A percentile compares a stretch with the other conserved stretches of the same genome.
Conservation (phyloP, 1,284 basidiomycete species). For the Irpex sp. region DNA sequence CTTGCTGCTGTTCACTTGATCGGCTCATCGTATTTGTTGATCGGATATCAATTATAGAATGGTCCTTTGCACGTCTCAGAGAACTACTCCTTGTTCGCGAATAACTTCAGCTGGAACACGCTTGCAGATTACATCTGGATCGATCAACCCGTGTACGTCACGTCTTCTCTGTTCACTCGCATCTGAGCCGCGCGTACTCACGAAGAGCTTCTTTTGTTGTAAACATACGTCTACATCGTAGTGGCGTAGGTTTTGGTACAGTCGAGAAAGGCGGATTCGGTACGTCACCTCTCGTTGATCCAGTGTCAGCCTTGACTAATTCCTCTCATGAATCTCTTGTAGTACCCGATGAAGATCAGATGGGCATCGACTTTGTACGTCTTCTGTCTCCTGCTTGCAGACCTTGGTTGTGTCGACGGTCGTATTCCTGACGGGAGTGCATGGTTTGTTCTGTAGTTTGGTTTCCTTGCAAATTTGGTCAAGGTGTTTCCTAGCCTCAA, state of each 20-base stretch:
- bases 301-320: not conserved
- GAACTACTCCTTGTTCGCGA: conserved; percentile 45
- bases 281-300: not conserved
- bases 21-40: not conserved
- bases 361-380: conserved; percentile 67
- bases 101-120: conserved; percentile 54
- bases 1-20: not conserved
- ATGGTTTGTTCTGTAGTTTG: too few species aligned
- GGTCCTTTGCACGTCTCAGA: conserved; percentile 57
- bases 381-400: too few species aligned
- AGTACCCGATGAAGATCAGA: conserved; percentile 66
- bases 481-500: conserved; percentile 30
- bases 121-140: conserved; percentile 69
- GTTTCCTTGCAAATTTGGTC: conserved; percentile 25
- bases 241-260: conserved; percentile 63
- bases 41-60: conserved; percentile 39
- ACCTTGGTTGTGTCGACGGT: too few species aligned
- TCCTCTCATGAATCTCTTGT: not conserved
- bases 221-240: not conserved
- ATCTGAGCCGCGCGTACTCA: not conserved
- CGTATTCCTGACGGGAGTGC: too few species aligned
- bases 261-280: conserved; percentile 41
- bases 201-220: conserved; percentile 22
- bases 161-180: not conserved
- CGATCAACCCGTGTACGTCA: conserved; percentile 58